Conservation (phyloP, 1,139 yeast genomes). For the Saccharomyces hybrid region DNA sequence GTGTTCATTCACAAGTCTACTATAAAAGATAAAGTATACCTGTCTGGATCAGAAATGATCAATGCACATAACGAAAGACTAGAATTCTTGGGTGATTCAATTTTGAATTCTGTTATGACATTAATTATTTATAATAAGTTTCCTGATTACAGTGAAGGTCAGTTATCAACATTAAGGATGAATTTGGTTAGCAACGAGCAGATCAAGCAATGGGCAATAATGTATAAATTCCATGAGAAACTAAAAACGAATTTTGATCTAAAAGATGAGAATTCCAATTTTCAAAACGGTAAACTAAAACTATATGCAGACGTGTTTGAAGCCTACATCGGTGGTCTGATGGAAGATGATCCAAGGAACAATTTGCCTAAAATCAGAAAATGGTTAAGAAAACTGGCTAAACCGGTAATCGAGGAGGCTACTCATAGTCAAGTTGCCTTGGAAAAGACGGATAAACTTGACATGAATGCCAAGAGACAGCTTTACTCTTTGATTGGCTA, state of each 20-base stretch:
- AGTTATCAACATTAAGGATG: conserved; percentile 62
- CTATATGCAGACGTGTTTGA: conserved; percentile 51
- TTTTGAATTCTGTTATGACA: conserved; percentile 67
- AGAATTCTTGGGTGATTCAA: conserved; percentile 90
- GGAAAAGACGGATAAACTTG: conserved; percentile 18
- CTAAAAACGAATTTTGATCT: conserved; percentile 38
- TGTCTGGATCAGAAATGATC: conserved; percentile 50
- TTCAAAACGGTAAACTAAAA: conserved; percentile 30
- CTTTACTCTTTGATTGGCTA: conserved; percentile 75
- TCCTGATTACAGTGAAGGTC: conserved; percentile 76
- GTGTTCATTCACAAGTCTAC: conserved; percentile 81
- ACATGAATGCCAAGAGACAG: conserved; percentile 48
- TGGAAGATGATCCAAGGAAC: conserved; percentile 44
- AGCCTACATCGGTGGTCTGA: conserved; percentile 83
- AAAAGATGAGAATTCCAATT: conserved; percentile 29
- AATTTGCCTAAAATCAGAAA: conserved; percentile 42
- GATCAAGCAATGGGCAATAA: conserved; percentile 59
- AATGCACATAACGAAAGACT: conserved; percentile 77
- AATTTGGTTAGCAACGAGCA: conserved; percentile 67
- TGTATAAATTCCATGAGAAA: conserved; percentile 61
- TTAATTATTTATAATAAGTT: conserved; percentile 55
- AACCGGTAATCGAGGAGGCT: conserved; percentile 41
- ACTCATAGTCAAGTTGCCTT: conserved; percentile 18
- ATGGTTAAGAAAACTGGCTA: conserved; percentile 55
- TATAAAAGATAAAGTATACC: conserved; percentile 49